A percentile compares a stretch with the other conserved stretches of the same genome.
phyloP scores from a whole-genome alignment of 495 filamentous ascomycete genomes.

The Aspergillus sclerotioniger region DNA sequence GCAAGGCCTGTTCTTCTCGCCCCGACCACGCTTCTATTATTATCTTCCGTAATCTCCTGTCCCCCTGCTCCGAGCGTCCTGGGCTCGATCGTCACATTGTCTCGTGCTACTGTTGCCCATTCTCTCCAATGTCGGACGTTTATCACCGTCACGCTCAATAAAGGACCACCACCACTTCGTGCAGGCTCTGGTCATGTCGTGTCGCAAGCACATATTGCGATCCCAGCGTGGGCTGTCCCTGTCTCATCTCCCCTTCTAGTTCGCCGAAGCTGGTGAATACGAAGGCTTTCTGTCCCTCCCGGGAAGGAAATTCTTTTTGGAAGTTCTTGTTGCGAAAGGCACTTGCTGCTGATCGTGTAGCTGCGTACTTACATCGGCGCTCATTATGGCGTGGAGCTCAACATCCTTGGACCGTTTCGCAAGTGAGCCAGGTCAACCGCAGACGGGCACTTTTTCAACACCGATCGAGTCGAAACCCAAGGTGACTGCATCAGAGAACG shows the following conservation, averaged over 20 bases:
- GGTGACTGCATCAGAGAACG: constrained; percentile 8
- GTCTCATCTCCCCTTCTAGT: constrained; percentile 14
- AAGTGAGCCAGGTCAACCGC: constrained; percentile 13
- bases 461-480: constrained; percentile 15
- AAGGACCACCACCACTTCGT: constrained; percentile 8
- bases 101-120: constrained; percentile 5
- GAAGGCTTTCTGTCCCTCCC: background rate
- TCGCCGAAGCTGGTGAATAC: constrained; percentile 10
- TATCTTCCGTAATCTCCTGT: background rate
- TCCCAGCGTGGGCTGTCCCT: constrained; percentile 30
- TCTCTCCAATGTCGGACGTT: constrained; percentile 1
- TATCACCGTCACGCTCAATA: constrained; percentile 9
- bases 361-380: constrained; percentile 1
- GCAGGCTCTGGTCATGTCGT: constrained; percentile 32
- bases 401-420: constrained; percentile 4
- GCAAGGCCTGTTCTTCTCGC: background rate
- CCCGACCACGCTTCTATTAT: constrained; percentile 1
- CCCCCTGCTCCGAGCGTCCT: background rate
- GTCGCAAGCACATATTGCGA: constrained; percentile 28
- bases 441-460: constrained; percentile 6
- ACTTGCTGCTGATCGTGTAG: background rate
- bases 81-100: background rate
- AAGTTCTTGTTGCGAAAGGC: background rate
- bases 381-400: constrained; percentile 20
- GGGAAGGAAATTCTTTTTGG: constrained; percentile 3